Base-by-base conservation (phyloP, 2,329 filamentous ascomycete species). In the Trichoderma gracile region DNA sequence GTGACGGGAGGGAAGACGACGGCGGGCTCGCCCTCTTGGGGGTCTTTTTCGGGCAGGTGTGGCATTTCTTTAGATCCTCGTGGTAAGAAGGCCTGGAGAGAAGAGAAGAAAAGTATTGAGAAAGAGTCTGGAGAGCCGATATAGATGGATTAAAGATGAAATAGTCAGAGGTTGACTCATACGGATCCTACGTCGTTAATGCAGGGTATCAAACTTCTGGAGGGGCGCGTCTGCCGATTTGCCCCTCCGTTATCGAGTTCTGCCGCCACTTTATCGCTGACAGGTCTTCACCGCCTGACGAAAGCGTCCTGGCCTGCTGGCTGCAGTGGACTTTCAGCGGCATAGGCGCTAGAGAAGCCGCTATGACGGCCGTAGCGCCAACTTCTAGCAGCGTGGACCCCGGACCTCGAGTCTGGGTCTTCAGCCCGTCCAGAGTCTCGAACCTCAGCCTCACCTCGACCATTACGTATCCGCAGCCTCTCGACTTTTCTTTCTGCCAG, bases 1-100 rank as follows among this genome's bases (percentile, higher is more conserved):
- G 88, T 92, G 64, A 97, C 85, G 1, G 92, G 92, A 21, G 93
- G 91, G 73, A 99, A 98, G 21, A 86, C 86, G 19, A 92, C 55
- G 30, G 73, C 70, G 40, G 66, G 66, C 25, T 68, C 67, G 30
- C 71, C 70, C 27, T 59, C 40, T 33, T 64, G 55, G 17, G 67
- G 66, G 25, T 66, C 64, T 7, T 55, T 65, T 0, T 69, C 64
- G 19, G 75, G 71, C 25, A 78, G 63, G 50, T 78, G 75, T 65
- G 77, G 77, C 77, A 78, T 78, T 30, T 42, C 69, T 21, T n/a
- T n/a, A n/a, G n/a, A n/a, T n/a, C n/a, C n/a, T n/a, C n/a, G n/a
- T n/a, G n/a, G n/a, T n/a, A n/a, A 27, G 27, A 27, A 27, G 27
- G 8, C 5, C 8, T 27, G 27, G 5, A 27, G 5, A 4, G 27